Evolutionary conservation across 805 yeast species (phyloP).

Genomic region (Grigorovia jiainica): DNA sequence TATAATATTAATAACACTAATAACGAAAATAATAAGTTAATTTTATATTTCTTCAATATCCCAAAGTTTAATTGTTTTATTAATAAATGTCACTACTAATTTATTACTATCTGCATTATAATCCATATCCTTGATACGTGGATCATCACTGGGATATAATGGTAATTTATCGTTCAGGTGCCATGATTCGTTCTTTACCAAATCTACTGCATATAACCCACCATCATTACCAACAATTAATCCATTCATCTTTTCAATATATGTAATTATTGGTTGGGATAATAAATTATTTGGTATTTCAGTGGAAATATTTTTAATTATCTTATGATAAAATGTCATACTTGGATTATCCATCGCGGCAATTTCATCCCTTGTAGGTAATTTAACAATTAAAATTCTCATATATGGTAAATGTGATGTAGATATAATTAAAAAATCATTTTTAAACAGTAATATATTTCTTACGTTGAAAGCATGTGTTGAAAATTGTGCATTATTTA

Average conservation of each 20-base stretch:
- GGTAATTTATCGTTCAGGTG: slow-evolving; percentile 27
- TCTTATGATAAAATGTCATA: slow-evolving; percentile 16
- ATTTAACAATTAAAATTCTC: slow-evolving; percentile 48
- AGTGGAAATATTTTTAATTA: slow-evolving; percentile 23
- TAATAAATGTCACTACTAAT: slow-evolving; percentile 7
- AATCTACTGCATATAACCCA: slow-evolving; percentile 23
- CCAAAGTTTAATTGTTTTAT: slow-evolving; percentile 1
- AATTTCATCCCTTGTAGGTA: slow-evolving; percentile 27
- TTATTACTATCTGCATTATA: slow-evolving; percentile 4
- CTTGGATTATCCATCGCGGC: neutral
- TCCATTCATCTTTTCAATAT: slow-evolving; percentile 13
- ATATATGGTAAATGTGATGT: slow-evolving; percentile 75
- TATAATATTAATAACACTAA: neutral
- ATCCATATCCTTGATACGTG: slow-evolving; percentile 21
- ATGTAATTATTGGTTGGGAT: slow-evolving; percentile 22
- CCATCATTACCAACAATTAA: slow-evolving; percentile 20
- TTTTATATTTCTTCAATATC: neutral
- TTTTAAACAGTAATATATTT: slow-evolving; percentile 40
- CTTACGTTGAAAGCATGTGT: slow-evolving; percentile 43
- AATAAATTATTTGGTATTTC: slow-evolving; percentile 20
- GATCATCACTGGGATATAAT: slow-evolving; percentile 18
- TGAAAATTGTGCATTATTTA: slow-evolving; percentile 67
- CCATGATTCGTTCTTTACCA: slow-evolving; percentile 23
- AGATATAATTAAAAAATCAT: slow-evolving; percentile 52
- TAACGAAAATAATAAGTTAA: neutral